Percentiles rank a stretch among this genome's conserved stretches.
phyloP scores from a whole-genome alignment of 306 rosid species.

The Albizia julibrissin region DNA sequence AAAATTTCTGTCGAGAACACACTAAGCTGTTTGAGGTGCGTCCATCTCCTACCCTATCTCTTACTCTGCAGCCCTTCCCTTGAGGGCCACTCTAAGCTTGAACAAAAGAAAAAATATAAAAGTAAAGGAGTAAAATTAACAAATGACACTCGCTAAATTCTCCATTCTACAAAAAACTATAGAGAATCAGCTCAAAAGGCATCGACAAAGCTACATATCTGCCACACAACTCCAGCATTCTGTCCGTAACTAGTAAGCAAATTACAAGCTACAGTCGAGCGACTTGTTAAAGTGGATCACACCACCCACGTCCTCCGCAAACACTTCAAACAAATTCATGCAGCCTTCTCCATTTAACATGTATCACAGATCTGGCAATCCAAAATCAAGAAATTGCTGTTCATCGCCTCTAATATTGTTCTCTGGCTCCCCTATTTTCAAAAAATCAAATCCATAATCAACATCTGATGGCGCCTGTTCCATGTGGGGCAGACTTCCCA shows the following conservation, averaged over 20 bases:
- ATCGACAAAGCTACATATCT: neutral
- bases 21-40: neutral
- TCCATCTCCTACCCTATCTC: constrained; percentile 10
- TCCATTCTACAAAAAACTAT: constrained; percentile 46
- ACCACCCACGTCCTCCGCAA: neutral
- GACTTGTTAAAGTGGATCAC: neutral
- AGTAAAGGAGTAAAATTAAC: neutral
- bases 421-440: constrained; percentile 51
- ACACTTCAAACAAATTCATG: neutral
- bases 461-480: constrained; percentile 46
- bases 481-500: constrained; percentile 66
- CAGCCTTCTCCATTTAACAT: constrained; percentile 4
- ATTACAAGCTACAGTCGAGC: neutral
- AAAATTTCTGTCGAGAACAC: constrained; percentile 1
- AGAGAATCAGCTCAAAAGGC: constrained; percentile 52
- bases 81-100: neutral
- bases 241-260: neutral
- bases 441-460: constrained; percentile 63
- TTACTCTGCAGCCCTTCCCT: constrained; percentile 21
- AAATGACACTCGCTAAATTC: constrained; percentile 49
- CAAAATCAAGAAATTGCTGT: constrained; percentile 38
- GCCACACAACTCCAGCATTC: neutral
- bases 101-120: constrained; percentile 13
- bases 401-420: constrained; percentile 38
- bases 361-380: constrained; percentile 32